phyloP scores from a whole-genome alignment of 345 rosid species.

The Populus pruinosa region DNA sequence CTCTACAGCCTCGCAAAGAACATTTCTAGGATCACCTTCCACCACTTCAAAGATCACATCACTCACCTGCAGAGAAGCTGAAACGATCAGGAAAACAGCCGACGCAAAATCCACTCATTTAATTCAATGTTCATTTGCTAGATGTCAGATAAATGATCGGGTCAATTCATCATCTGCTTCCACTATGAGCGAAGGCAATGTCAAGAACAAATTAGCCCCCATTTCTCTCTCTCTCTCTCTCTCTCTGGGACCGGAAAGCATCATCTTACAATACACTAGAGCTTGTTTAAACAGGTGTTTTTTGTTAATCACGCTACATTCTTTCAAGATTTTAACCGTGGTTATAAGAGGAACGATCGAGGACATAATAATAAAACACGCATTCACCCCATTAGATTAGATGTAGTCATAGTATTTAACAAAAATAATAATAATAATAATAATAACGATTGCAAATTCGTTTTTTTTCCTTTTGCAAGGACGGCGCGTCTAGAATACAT shows the following conservation, averaged over 20 bases:
- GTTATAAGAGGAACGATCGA: neutral
- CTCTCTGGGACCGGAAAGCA: neutral
- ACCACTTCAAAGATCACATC: slow-evolving; percentile 47
- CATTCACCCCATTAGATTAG: neutral
- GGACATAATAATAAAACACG: too few relatives aligned
- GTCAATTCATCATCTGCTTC: neutral
- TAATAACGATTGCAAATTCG: neutral
- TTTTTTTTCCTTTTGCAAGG: too few relatives aligned
- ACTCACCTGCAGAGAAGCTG: slow-evolving; percentile 43
- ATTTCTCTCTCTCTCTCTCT: neutral
- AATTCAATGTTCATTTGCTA: too few relatives aligned
- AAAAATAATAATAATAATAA: too few relatives aligned
- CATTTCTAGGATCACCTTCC: slow-evolving; percentile 93
- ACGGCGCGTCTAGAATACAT: too few relatives aligned
- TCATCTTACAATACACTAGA: neutral
- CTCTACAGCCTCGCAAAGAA: slow-evolving; percentile 85
- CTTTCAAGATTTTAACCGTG: neutral
- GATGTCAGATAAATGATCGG: too few relatives aligned
- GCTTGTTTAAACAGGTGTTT: neutral
- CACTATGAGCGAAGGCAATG: neutral
- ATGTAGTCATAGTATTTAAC: neutral
- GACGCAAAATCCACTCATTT: too few relatives aligned
- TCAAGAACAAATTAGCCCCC: neutral
- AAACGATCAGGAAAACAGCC: neutral
- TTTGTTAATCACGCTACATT: neutral